These are phyloP conservation scores for Gynostemma pentaphyllum DNA, from an alignment of 306 rosid genomes.

Conservation along the genomic window DNA sequence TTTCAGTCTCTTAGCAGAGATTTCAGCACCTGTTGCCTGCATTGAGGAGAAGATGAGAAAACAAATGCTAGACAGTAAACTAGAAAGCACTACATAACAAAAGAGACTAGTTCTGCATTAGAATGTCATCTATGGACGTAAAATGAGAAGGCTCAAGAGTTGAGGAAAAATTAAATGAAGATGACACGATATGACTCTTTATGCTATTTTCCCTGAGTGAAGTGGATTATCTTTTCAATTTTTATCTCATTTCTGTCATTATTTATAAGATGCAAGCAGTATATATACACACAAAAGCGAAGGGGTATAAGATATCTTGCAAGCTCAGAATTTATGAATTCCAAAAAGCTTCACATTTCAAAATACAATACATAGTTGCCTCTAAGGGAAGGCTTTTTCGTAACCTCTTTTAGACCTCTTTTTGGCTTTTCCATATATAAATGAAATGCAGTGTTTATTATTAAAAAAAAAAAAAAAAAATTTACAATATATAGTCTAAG, in stretches of 20 bases:
- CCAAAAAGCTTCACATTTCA: no score
- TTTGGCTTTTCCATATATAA: no score
- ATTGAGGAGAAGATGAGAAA: constrained; percentile 11
- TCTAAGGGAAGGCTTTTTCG: no score
- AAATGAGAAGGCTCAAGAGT: background rate
- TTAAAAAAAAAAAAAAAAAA: no score
- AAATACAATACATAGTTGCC: no score
- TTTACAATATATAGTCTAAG: no score
- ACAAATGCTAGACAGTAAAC: background rate
- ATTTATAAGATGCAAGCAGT: no score
- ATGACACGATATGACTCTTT: background rate
- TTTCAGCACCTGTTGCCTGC: constrained; percentile 71
- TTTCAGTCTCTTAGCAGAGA: constrained; percentile 67
- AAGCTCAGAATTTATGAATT: no score
- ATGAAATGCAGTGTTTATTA: no score
- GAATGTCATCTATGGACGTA: background rate
- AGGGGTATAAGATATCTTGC: no score
- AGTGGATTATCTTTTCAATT: background rate
- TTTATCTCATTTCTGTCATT: background rate
- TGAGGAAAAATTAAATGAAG: background rate
- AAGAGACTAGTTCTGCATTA: background rate
- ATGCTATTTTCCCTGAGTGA: background rate
- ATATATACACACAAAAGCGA: no score
- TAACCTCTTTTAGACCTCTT: no score
- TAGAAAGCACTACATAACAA: background rate